These are phyloP conservation scores for Thymus quinquecostatus DNA, from an alignment of 257 asterid genomes.

Conservation along the genomic window DNA sequence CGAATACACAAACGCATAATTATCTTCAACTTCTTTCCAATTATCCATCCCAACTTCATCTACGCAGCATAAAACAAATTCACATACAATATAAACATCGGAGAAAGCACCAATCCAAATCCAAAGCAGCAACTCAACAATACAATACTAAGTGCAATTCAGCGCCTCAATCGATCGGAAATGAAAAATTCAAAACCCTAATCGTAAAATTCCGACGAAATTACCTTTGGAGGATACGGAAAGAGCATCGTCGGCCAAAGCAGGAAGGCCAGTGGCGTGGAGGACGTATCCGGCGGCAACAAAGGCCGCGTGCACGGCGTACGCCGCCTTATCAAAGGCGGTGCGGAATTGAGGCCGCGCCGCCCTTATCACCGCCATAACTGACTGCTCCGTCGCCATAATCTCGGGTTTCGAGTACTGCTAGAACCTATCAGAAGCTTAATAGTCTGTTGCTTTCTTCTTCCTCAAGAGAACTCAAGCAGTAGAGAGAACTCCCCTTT, in stretches of 20 bases:
- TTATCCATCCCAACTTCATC: conserved; percentile 75
- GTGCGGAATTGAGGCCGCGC: conserved; percentile 67
- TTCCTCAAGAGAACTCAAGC: conserved; percentile 1
- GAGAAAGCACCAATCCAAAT: not conserved
- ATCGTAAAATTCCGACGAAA: not conserved
- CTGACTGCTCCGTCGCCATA: conserved; percentile 64
- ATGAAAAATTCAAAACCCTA: not conserved
- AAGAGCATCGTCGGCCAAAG: conserved; percentile 54
- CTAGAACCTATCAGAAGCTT: not conserved
- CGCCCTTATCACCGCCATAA: conserved; percentile 71
- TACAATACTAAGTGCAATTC: not conserved
- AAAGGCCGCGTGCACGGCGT: conserved; percentile 68
- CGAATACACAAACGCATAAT: conserved; percentile 73
- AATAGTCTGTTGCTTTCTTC: conserved; percentile 2
- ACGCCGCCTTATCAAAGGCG: conserved; percentile 62
- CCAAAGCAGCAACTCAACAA: not conserved
- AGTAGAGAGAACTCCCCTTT: too few relatives aligned
- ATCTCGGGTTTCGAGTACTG: not conserved
- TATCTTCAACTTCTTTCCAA: conserved; percentile 72
- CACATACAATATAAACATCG: not conserved
- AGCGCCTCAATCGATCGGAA: not conserved
- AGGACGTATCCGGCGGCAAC: conserved; percentile 66
- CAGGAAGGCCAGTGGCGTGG: conserved; percentile 65
- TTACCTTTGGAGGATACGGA: conserved; percentile 57
- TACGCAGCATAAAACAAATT: conserved; percentile 22